A percentile compares a stretch with the other conserved stretches of the same genome.
Conservation (phyloP, 139 green algal species). For the Spirogloea muscicola region DNA sequence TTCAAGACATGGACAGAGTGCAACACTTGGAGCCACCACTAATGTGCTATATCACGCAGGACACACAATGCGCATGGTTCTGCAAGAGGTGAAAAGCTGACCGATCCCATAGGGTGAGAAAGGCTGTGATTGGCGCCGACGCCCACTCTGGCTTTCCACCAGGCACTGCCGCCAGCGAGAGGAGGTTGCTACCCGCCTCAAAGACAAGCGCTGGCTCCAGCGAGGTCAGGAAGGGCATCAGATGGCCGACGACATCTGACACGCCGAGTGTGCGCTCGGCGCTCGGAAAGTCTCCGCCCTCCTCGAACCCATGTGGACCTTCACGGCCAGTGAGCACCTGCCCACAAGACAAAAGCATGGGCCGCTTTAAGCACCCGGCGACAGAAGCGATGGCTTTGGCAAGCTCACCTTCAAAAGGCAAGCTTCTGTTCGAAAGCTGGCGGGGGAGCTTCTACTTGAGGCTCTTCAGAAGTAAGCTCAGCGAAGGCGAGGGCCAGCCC, state of each 20-base stretch:
- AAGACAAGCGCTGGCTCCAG: conserved; percentile 40
- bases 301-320: conserved; percentile 12
- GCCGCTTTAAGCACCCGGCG: background rate
- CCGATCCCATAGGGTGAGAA: conserved; percentile 45
- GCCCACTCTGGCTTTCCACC: conserved; percentile 46
- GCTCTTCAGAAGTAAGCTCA: background rate
- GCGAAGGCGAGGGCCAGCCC: background rate
- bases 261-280: conserved; percentile 31
- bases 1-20: too few relatives aligned
- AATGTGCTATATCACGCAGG: too few relatives aligned
- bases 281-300: conserved; percentile 19
- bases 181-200: conserved; percentile 32
- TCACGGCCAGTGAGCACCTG: background rate
- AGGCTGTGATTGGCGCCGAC: conserved; percentile 37
- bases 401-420: background rate
- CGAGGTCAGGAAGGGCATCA: conserved; percentile 27
- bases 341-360: background rate
- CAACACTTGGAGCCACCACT: too few relatives aligned
- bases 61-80: too few relatives aligned
- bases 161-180: conserved; percentile 38
- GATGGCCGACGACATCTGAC: conserved; percentile 39
- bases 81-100: too few relatives aligned
- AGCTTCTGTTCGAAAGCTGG: background rate
- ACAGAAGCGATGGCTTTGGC: background rate
- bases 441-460: background rate